Evolutionary conservation across 2,329 filamentous ascomycete species (phyloP).

Genomic region (Diaporthe caulivora): DNA sequence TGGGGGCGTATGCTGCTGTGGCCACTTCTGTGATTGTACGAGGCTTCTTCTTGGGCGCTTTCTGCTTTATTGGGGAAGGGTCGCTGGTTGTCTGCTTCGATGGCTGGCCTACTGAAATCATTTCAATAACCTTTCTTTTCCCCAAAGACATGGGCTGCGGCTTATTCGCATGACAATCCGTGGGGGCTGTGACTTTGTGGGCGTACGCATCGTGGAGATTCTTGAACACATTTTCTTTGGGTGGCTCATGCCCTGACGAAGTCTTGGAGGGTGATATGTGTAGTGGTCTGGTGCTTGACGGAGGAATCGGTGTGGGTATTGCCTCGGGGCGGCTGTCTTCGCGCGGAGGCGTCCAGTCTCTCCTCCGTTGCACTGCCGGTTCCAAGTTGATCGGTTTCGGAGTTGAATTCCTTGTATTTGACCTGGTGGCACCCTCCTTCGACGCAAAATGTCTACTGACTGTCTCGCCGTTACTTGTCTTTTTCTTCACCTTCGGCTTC

Average conservation of each 20-base stretch:
- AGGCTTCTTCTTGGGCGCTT: constrained; percentile 74
- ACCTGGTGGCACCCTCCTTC: constrained; percentile 38
- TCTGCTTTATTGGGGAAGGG: constrained; percentile 58
- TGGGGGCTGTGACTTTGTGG: constrained; percentile 45
- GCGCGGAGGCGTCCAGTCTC: constrained; percentile 77
- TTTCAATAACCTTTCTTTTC: constrained; percentile 70
- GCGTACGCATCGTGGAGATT: constrained; percentile 59
- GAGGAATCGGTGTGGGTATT: neutral
- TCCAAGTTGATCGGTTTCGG: constrained; percentile 55
- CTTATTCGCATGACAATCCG: constrained; percentile 35
- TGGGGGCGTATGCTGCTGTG: constrained; percentile 74
- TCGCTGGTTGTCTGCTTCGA: constrained; percentile 40
- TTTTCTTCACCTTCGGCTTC: constrained; percentile 44
- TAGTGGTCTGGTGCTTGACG: constrained; percentile 17
- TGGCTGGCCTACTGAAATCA: constrained; percentile 51
- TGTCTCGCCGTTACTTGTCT: constrained; percentile 43
- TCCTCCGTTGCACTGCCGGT: constrained; percentile 66
- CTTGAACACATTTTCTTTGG: constrained; percentile 54
- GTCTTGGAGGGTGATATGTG: neutral
- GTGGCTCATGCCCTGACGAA: neutral
- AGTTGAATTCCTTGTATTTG: constrained; percentile 43
- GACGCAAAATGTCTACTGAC: constrained; percentile 51
- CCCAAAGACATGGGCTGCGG: constrained; percentile 54
- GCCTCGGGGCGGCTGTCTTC: constrained; percentile 49
- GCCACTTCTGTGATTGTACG: constrained; percentile 84